Evolutionary conservation across 2,329 filamentous ascomycete species (phyloP), one percentile per base, ranked within the genome.

Genomic region (Apiospora phragmitis): DNA sequence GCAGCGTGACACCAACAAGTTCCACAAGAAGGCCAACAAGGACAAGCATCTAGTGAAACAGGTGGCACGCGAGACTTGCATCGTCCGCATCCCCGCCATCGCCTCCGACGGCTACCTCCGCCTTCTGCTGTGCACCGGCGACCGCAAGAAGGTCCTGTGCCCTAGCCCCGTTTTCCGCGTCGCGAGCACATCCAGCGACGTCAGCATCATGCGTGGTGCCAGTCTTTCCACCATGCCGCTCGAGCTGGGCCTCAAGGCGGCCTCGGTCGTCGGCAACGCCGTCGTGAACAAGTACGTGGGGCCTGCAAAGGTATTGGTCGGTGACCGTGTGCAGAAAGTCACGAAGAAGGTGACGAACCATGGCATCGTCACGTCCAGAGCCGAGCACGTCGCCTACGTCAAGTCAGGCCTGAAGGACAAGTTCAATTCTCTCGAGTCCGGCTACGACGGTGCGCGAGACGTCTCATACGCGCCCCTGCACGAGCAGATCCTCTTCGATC

Each of bases 61-160:
- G 70, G 69, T 81, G 0, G 79, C 89, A 0, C 84, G 90, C 1
- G 90, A 93, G 78, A 93, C 91, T 0, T 87, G 88, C 38, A 82
- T 93, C 1, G 82, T 92, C 7, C 85, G 91, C 4, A 90, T 93
- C 62, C 91, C 91, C 0, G 88, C 88, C 0, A 83, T 87, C 0
- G 89, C 89, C 0, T 83, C 83, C 0, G 91, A 93, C 77, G 91
- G 91, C 0, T 93, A 93, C 76, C 90, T 92, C 70, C 88, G 91
- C 14, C 81, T 93, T 5, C 87, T 93, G 0, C 82, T 93, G 11
- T 92, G 90, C 72, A 79, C 83, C 0, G 87, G 84, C 0, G 73
- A 77, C 69, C 74, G 75, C 1, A 79, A 79, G 69, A 87, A 85
- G 77, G 88, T 87, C 0, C 84, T 93, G 0, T 92, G 91, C 71